Evolutionary conservation across 345 rosid species (phyloP).

Genomic region (Salix exigua): DNA sequence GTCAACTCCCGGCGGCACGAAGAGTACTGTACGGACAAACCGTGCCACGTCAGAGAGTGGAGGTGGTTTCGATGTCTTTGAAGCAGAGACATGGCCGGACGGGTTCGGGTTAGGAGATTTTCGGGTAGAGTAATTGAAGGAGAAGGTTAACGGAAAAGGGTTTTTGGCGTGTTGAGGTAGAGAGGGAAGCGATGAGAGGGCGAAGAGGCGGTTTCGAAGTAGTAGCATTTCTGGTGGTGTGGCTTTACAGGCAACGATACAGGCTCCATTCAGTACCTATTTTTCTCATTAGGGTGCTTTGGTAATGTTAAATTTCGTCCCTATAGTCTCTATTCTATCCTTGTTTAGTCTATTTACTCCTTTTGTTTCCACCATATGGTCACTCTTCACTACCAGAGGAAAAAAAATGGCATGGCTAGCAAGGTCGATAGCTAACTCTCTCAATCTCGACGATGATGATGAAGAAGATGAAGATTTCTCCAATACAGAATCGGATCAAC

Average conservation of each 20-base stretch:
- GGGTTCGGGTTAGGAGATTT: not conserved
- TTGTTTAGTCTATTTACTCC: too few species aligned
- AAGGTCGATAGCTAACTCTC: constrained; percentile 60
- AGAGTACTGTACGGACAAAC: constrained; percentile 15
- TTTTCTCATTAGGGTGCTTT: too few species aligned
- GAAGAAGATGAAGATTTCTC: not conserved
- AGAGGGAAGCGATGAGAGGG: constrained; percentile 4
- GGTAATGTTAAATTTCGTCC: too few species aligned
- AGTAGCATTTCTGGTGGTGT: constrained; percentile 1
- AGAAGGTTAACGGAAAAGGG: not conserved
- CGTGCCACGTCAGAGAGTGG: not conserved
- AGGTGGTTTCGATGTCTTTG: constrained; percentile 2
- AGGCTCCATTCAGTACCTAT: too few species aligned
- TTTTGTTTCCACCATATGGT: too few species aligned
- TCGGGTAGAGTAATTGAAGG: constrained; percentile 1
- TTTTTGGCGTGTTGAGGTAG: not conserved
- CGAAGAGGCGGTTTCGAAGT: constrained; percentile 13
- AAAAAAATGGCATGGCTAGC: constrained; percentile 62
- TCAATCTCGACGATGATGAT: constrained; percentile 40
- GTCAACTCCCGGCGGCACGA: constrained; percentile 82
- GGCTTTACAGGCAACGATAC: too few species aligned
- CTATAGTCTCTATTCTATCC: too few species aligned
- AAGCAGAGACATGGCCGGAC: constrained; percentile 11
- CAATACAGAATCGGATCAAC: constrained; percentile 16
- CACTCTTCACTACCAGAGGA: too few species aligned